Conservation (phyloP, 2,329 filamentous ascomycete species). For the Diplodia intermedia region DNA sequence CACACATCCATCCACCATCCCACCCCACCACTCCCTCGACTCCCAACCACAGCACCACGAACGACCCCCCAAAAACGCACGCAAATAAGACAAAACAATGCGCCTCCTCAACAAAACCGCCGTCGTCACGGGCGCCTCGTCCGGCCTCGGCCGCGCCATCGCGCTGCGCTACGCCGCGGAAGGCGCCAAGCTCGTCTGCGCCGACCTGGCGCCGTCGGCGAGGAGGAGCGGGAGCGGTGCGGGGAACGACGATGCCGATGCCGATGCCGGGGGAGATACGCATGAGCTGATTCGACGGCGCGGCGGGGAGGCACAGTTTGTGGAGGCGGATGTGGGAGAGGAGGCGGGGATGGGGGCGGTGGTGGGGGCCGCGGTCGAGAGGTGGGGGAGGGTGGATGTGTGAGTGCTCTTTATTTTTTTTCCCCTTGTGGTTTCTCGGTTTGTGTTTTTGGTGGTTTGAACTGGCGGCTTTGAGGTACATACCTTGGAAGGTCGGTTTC, state of each 20-base stretch:
- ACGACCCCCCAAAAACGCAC: too few species aligned
- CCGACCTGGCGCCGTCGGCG: conserved; percentile 32
- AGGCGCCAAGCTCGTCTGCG: conserved; percentile 38
- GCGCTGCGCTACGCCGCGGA: conserved; percentile 24
- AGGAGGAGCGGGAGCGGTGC: not conserved
- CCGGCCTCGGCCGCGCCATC: conserved; percentile 44
- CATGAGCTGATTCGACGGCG: conserved; percentile 33
- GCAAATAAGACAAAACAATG: too few species aligned
- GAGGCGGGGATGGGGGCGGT: conserved; percentile 33
- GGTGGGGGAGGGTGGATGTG: conserved; percentile 43
- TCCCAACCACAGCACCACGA: too few species aligned
- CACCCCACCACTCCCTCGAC: not conserved
- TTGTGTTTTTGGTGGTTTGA: not conserved
- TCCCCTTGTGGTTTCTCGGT: not conserved
- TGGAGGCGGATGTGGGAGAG: conserved; percentile 40
- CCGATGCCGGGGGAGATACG: too few species aligned
- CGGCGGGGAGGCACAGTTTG: conserved; percentile 35
- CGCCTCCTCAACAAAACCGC: conserved; percentile 37
- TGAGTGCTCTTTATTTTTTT: conserved; percentile 14
- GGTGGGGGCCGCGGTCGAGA: conserved; percentile 38
- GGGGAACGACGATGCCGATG: not conserved
- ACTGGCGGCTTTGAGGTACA: too few species aligned
- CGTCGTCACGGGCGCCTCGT: conserved; percentile 44
- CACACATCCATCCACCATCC: too few species aligned
- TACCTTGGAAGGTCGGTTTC: not conserved